phyloP scores from a whole-genome alignment of 495 filamentous ascomycete genomes.

The Symbiotaphrina buchneri region DNA sequence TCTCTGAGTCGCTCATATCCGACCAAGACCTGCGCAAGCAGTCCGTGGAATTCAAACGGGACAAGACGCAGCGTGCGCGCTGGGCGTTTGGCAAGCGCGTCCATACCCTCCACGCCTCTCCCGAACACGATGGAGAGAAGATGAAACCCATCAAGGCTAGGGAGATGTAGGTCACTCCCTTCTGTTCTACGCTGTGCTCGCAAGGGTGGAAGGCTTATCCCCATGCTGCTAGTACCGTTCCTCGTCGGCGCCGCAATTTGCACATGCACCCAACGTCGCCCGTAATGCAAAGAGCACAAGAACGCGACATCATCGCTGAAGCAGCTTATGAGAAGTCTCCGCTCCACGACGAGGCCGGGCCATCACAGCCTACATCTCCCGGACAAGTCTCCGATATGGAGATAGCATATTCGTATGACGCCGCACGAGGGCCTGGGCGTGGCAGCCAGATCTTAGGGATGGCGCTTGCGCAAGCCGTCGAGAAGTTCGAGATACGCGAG shows the following conservation, averaged over 20 bases:
- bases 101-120: too few species aligned
- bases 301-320: too few species aligned
- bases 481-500: constrained; percentile 29
- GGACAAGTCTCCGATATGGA: constrained; percentile 15
- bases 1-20: neutral
- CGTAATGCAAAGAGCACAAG: too few species aligned
- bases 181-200: too few species aligned
- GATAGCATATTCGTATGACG: constrained; percentile 24
- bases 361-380: neutral
- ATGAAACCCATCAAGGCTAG: too few species aligned
- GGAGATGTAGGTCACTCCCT: too few species aligned
- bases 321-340: neutral
- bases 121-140: too few species aligned
- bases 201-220: too few species aligned
- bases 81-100: constrained; percentile 1
- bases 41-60: constrained; percentile 3
- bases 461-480: constrained; percentile 28
- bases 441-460: constrained; percentile 30
- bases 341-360: neutral
- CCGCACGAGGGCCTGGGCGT: constrained; percentile 16
- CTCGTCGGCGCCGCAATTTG: too few species aligned
- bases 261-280: too few species aligned
- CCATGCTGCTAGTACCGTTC: too few species aligned
- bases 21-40: constrained; percentile 3
- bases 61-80: constrained; percentile 2